phyloP scores from a whole-genome alignment of 805 yeast genomes.

The Priceomyces carsonii region DNA sequence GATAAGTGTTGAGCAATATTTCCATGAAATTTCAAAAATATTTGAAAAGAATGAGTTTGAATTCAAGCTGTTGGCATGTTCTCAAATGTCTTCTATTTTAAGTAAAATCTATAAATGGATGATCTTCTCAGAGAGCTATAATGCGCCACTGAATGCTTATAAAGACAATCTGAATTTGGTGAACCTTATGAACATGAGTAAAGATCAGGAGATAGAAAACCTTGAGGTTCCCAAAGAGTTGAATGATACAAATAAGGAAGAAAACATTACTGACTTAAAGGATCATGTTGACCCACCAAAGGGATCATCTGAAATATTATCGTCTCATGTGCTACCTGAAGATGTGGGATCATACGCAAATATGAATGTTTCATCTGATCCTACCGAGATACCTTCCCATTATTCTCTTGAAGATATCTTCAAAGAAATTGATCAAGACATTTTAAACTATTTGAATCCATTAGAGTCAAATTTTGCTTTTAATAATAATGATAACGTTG shows the following conservation, averaged over 20 bases:
- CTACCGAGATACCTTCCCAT: no score
- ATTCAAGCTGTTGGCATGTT: conserved; percentile 22
- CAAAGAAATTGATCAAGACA: conserved; percentile 31
- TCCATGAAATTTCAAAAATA: conserved; percentile 15
- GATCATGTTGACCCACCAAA: neutral
- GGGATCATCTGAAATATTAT: neutral
- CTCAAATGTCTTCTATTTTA: conserved; percentile 22
- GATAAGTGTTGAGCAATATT: conserved; percentile 22
- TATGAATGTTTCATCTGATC: no score
- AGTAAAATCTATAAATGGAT: conserved; percentile 29
- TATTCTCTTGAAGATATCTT: conserved; percentile 24
- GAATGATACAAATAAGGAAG: neutral
- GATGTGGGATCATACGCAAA: neutral
- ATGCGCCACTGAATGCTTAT: neutral
- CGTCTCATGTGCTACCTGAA: neutral
- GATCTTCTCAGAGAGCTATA: conserved; percentile 19
- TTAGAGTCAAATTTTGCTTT: conserved; percentile 22
- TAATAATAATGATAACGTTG: neutral
- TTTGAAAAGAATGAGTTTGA: conserved; percentile 19
- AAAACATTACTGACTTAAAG: neutral
- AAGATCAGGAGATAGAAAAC: conserved; percentile 31
- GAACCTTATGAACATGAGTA: conserved; percentile 29
- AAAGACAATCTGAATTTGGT: conserved; percentile 15
- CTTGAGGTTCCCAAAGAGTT: conserved; percentile 24
- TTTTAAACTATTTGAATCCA: conserved; percentile 28